Percentiles rank a stretch among this genome's conserved stretches.
phyloP scores from a whole-genome alignment of 768 basidiomycete genomes.

The Amanita rubescens region DNA sequence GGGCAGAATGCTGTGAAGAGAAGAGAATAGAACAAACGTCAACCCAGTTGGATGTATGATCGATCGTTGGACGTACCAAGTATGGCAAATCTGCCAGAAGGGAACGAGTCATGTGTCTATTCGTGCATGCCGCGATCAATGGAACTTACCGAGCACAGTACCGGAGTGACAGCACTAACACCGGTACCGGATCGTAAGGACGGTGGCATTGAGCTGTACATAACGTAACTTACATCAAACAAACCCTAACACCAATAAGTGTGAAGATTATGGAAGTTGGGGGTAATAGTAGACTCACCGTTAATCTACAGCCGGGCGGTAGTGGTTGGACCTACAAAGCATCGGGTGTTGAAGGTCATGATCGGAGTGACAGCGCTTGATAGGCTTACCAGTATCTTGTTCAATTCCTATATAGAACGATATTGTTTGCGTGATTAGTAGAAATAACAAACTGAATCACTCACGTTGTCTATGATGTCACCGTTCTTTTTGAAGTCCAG shows the following conservation, averaged over 20 bases:
- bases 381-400: constrained; percentile 36
- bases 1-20: constrained; percentile 45
- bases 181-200: neutral
- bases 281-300: constrained; percentile 27
- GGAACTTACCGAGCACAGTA: constrained; percentile 37
- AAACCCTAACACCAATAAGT: constrained; percentile 30
- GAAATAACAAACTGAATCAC: constrained; percentile 6
- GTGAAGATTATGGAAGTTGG: neutral
- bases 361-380: neutral
- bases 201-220: neutral
- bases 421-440: neutral
- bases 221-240: constrained; percentile 36
- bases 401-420: constrained; percentile 31
- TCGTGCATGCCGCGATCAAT: constrained; percentile 6
- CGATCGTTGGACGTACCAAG: constrained; percentile 26
- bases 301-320: constrained; percentile 43
- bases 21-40: neutral
- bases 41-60: neutral
- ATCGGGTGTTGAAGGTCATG: neutral
- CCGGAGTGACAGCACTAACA: constrained; percentile 55
- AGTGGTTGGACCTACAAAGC: constrained; percentile 33
- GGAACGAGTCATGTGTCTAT: neutral
- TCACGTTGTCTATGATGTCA: constrained; percentile 66
- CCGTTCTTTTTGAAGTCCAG: constrained; percentile 74
- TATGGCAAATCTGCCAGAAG: constrained; percentile 37